A percentile compares a stretch with the other conserved stretches of the same genome.
Evolutionary conservation across 2,329 filamentous ascomycete genomes (phyloP).

Genomic region (Ceratocystis variospora): DNA sequence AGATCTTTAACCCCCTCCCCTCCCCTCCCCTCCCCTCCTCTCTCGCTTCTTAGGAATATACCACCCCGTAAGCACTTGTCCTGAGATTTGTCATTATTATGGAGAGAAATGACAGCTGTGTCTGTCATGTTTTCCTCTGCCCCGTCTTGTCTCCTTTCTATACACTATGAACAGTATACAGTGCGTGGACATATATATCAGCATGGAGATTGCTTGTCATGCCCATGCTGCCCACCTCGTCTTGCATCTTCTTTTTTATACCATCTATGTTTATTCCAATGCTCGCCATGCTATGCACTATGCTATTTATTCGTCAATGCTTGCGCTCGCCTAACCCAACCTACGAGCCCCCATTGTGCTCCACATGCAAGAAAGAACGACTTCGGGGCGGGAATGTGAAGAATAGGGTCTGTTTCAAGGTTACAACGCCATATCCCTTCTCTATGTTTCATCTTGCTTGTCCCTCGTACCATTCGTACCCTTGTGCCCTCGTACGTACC

Average conservation of each 20-base stretch:
- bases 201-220: no score
- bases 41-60: background rate
- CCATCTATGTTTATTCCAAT: no score
- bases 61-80: background rate
- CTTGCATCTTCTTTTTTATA: no score
- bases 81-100: no score
- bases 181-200: no score
- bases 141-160: no score
- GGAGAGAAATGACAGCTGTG: no score
- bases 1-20: background rate
- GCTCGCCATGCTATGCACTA: no score
- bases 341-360: background rate
- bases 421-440: slow-evolving; percentile 4
- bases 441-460: slow-evolving; percentile 1
- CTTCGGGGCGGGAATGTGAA: background rate
- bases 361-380: background rate
- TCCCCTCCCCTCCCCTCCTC: background rate
- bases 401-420: background rate
- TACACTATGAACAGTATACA: no score
- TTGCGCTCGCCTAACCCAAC: background rate
- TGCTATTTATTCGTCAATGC: background rate
- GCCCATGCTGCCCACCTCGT: no score
- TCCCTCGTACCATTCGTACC: background rate
- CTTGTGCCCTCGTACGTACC: background rate
- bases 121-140: no score